phyloP scores from a whole-genome alignment of 176 grass and related monocot species.

The Stipa capillata region DNA sequence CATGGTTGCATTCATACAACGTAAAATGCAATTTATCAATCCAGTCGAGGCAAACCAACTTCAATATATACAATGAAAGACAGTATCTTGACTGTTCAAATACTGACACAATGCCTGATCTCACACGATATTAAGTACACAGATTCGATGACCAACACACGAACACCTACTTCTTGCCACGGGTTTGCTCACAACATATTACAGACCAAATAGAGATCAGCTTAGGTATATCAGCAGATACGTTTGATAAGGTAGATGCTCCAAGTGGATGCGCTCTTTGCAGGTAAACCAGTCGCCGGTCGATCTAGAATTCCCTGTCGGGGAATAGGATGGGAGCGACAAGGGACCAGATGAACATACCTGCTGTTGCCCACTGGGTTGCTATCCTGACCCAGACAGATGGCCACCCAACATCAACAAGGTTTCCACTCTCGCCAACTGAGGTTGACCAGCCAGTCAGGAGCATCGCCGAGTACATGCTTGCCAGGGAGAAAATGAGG shows the following conservation, averaged over 20 bases:
- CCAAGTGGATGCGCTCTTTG: neutral
- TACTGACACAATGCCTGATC: conserved; percentile 2
- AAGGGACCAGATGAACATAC: conserved; percentile 88
- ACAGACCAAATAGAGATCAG: neutral
- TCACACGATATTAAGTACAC: neutral
- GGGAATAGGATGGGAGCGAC: conserved; percentile 76
- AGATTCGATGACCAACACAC: neutral
- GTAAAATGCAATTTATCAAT: neutral
- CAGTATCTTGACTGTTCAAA: neutral
- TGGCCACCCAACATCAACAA: conserved; percentile 92
- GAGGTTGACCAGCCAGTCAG: conserved; percentile 98
- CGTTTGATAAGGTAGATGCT: neutral
- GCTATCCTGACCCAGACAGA: conserved; percentile 94
- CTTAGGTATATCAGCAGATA: neutral
- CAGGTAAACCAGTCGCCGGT: neutral
- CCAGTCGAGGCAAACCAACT: neutral
- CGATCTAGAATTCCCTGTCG: conserved; percentile 83
- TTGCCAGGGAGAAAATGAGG: conserved; percentile 97
- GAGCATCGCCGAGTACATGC: conserved; percentile 98
- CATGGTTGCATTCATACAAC: neutral
- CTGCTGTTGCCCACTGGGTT: conserved; percentile 89
- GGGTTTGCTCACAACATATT: conserved; percentile 18
- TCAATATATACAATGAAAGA: conserved; percentile 13
- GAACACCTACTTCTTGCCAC: neutral
- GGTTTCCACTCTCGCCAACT: conserved; percentile 82